Percentiles rank a stretch among this genome's conserved stretches.
Conservation (phyloP, 768 basidiomycete species). For the Saitozyma sp. region DNA sequence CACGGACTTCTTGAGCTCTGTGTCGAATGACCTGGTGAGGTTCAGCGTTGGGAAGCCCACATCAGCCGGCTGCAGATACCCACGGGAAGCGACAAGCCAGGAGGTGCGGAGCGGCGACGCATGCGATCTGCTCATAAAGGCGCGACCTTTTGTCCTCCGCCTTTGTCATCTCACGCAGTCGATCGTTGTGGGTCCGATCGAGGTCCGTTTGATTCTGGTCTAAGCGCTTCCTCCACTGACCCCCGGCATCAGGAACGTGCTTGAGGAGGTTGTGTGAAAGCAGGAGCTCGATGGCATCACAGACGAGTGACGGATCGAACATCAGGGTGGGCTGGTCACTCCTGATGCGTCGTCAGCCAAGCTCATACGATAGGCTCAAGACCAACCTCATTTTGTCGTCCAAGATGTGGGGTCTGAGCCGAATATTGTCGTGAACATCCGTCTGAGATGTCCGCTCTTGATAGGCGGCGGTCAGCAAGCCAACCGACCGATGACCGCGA, state of each 20-base stretch:
- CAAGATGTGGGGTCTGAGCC: not conserved
- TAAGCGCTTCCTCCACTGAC: not conserved
- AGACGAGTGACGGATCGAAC: too few relatives aligned
- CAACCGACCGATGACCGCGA: not conserved
- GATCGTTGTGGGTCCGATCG: too few relatives aligned
- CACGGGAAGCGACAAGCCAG: too few relatives aligned
- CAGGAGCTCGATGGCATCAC: not conserved
- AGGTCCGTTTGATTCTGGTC: not conserved
- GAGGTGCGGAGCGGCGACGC: too few relatives aligned
- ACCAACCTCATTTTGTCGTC: not conserved
- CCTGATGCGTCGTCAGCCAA: not conserved
- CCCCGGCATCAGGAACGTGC: not conserved
- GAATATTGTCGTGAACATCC: not conserved
- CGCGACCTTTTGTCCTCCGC: too few relatives aligned
- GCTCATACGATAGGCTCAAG: not conserved
- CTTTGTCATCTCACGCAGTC: too few relatives aligned
- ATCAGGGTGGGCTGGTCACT: too few relatives aligned
- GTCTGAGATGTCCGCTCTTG: not conserved
- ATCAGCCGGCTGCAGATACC: too few relatives aligned
- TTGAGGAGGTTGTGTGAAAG: not conserved
- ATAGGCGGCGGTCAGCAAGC: slow-evolving; percentile 1
- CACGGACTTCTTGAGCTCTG: too few relatives aligned
- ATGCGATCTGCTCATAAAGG: too few relatives aligned
- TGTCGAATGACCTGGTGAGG: too few relatives aligned
- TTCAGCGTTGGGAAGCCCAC: too few relatives aligned